A percentile compares a stretch with the other conserved stretches of the same genome.
phyloP scores from a whole-genome alignment of 176 grass and related monocot species.

The Bromus sterilis region DNA sequence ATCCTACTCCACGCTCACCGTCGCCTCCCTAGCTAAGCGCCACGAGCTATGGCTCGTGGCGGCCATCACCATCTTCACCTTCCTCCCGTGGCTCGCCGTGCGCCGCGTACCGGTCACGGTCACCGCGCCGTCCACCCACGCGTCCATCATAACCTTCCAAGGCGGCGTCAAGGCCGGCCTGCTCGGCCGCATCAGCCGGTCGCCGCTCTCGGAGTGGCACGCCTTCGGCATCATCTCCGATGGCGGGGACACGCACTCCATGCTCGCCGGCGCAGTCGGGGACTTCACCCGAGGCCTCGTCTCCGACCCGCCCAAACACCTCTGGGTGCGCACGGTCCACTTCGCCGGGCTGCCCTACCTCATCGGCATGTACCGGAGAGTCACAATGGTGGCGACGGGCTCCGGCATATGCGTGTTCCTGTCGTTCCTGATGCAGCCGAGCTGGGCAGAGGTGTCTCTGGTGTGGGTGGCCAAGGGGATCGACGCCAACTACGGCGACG shows the following conservation, averaged over 20 bases:
- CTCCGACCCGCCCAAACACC: constrained; percentile 34
- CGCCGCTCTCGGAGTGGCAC: constrained; percentile 71
- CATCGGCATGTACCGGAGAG: constrained; percentile 55
- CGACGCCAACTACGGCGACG: constrained; percentile 57
- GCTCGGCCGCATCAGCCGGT: constrained; percentile 65
- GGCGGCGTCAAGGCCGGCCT: constrained; percentile 47
- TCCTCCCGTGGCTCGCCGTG: constrained; percentile 57
- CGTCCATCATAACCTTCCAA: constrained; percentile 49
- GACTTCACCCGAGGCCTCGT: constrained; percentile 50
- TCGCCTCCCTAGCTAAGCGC: constrained; percentile 6
- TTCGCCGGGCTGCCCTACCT: constrained; percentile 62
- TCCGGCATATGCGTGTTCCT: constrained; percentile 75
- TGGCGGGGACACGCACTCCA: constrained; percentile 20
- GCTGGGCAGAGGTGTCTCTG: constrained; percentile 41
- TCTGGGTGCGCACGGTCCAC: constrained; percentile 49
- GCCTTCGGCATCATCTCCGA: constrained; percentile 74
- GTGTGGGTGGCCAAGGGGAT: constrained; percentile 68
- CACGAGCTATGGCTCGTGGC: constrained; percentile 48
- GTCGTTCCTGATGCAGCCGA: constrained; percentile 61
- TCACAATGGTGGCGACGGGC: constrained; percentile 52
- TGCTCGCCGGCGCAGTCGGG: constrained; percentile 66
- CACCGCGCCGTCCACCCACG: constrained; percentile 47
- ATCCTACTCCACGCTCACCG: constrained; percentile 29
- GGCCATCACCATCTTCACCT: constrained; percentile 52
- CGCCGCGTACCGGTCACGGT: constrained; percentile 43